Conservation (phyloP, 2,329 filamentous ascomycete species). For the Trichoderma hamatum region DNA sequence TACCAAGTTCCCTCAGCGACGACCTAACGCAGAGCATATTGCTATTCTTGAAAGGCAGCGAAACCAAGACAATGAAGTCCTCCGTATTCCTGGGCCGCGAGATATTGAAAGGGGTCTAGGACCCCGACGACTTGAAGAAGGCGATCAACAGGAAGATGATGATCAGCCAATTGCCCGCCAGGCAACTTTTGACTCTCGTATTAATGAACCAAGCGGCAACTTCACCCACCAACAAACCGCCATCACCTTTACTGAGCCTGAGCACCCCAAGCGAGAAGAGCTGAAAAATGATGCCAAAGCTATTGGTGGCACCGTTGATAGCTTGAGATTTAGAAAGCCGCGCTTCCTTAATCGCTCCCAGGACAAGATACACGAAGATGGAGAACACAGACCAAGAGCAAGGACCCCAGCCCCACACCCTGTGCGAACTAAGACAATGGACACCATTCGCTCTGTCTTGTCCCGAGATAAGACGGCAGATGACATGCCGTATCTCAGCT, state of each 20-base stretch:
- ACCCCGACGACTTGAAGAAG: constrained; percentile 58
- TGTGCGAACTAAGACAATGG: constrained; percentile 54
- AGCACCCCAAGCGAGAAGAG: constrained; percentile 44
- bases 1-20: constrained; percentile 53
- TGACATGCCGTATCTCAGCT: constrained; percentile 88
- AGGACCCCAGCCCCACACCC: constrained; percentile 30
- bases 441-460: constrained; percentile 59
- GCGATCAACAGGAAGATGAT: constrained; percentile 44
- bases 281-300: constrained; percentile 49
- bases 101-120: constrained; percentile 83
- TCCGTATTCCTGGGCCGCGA: constrained; percentile 88
- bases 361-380: constrained; percentile 45
- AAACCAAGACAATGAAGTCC: constrained; percentile 70
- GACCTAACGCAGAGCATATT: constrained; percentile 75
- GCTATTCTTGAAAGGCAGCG: constrained; percentile 85
- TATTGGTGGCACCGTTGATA: constrained; percentile 44
- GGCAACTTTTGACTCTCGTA: constrained; percentile 35
- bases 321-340: constrained; percentile 50
- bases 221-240: constrained; percentile 53
- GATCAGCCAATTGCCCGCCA: constrained; percentile 37
- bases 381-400: constrained; percentile 32
- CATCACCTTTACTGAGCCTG: constrained; percentile 70
- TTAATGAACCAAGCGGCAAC: constrained; percentile 31
- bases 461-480: constrained; percentile 55
- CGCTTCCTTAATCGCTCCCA: constrained; percentile 43